These are phyloP conservation scores for Akanthomyces lecanii DNA, from an alignment of 2,329 filamentous ascomycete species.

Conservation along the genomic window DNA sequence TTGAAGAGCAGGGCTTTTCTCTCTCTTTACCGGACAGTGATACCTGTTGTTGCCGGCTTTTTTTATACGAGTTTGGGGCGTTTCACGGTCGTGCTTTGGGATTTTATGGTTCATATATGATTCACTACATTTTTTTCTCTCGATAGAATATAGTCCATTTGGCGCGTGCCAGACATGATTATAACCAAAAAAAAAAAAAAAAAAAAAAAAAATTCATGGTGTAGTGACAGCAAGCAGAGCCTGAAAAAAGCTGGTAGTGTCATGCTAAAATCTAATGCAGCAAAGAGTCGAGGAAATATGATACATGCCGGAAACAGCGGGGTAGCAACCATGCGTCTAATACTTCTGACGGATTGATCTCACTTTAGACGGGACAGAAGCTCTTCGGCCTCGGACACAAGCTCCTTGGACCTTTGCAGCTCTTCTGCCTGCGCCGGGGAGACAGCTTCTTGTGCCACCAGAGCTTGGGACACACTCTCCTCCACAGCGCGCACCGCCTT, in stretches of 20 bases:
- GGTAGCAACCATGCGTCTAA: neutral
- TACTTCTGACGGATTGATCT: neutral
- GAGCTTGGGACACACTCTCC: conserved; percentile 44
- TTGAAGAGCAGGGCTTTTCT: neutral
- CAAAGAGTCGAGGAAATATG: neutral
- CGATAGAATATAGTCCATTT: conserved; percentile 9
- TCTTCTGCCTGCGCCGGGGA: conserved; percentile 29
- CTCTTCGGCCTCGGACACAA: conserved; percentile 47
- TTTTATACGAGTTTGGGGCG: conserved; percentile 6
- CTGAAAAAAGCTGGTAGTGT: neutral
- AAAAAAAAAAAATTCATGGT: neutral
- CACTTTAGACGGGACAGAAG: conserved; percentile 46
- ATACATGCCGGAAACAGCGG: neutral
- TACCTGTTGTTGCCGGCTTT: conserved; percentile 8
- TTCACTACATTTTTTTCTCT: conserved; percentile 13
- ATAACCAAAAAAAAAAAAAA: conserved; percentile 6
- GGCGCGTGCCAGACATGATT: conserved; percentile 14
- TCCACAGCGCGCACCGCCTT: conserved; percentile 58
- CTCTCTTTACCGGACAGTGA: neutral
- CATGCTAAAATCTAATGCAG: neutral
- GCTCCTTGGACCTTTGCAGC: conserved; percentile 37
- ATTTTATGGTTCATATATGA: conserved; percentile 13
- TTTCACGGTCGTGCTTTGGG: conserved; percentile 13
- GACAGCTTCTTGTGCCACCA: conserved; percentile 30
- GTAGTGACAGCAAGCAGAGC: neutral